A percentile compares a stretch with the other conserved stretches of the same genome.
Conservation (phyloP, 352 stramenopile genomes). For the Pythium brassicae region DNA sequence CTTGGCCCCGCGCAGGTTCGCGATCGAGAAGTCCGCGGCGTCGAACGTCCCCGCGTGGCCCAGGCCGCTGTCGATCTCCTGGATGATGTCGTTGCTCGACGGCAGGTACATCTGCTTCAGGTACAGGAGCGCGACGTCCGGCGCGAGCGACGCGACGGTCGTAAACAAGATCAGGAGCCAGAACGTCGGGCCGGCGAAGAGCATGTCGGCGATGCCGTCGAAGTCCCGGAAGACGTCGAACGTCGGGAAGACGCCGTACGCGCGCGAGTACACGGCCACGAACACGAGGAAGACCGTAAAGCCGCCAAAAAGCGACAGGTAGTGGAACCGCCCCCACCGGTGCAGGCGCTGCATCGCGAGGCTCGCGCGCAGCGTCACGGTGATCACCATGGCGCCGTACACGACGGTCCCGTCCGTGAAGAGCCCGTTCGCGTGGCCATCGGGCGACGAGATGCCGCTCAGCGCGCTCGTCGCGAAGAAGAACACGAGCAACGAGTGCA, state of each 20-base stretch:
- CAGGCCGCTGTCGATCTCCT: conserved; percentile 77
- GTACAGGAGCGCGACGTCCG: conserved; percentile 70
- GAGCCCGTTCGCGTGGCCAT: conserved; percentile 51
- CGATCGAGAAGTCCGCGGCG: conserved; percentile 16
- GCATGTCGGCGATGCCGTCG: conserved; percentile 45
- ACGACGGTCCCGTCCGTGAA: conserved; percentile 74
- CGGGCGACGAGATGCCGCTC: conserved; percentile 26
- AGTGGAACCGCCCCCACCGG: conserved; percentile 71
- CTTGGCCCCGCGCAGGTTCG: conserved; percentile 11
- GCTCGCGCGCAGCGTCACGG: conserved; percentile 65
- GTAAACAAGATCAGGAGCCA: conserved; percentile 69
- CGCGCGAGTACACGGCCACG: conserved; percentile 61
- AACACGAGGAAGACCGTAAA: conserved; percentile 70
- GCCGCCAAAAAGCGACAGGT: conserved; percentile 62
- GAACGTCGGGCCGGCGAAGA: conserved; percentile 52
- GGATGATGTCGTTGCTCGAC: conserved; percentile 79
- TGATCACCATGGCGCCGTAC: conserved; percentile 77
- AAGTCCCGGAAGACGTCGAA: conserved; percentile 81
- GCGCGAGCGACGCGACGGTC: conserved; percentile 48
- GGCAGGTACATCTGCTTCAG: conserved; percentile 82
- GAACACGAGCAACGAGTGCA: conserved; percentile 73
- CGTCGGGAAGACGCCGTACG: conserved; percentile 48
- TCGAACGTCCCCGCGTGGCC: conserved; percentile 19
- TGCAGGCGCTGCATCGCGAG: conserved; percentile 75
- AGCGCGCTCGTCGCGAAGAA: conserved; percentile 54